Evolutionary conservation across 129 eudicot species (phyloP), one percentile per base, ranked within the genome.

Genomic region (Tanacetum coccineum): DNA sequence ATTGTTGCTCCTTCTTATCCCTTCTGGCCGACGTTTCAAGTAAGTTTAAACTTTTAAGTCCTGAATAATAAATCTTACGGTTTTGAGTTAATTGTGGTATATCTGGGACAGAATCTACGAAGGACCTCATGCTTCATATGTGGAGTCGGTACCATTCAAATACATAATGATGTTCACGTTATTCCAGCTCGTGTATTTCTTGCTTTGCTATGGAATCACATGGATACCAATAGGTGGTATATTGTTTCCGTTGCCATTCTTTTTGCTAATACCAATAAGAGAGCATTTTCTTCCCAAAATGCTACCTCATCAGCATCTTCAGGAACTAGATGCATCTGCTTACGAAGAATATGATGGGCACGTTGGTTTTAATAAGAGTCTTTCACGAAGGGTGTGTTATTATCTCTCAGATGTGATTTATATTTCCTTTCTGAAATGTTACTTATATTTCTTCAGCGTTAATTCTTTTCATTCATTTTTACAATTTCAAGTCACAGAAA

Each of bases 141-240:
- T 86, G 81, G 88, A 80, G 62, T 74, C 85, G 3, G 92, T 86
- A n/a, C 92, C 92, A 9, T 86, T 74, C 73, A 86, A 75, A 70
- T 74, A 80, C 70, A 87, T 87, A 54, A 77, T 75, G 39, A 47
- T 22, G 64, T 91, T 91, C 54, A 91, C 97, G 4, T 59, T 81
- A 13, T 74, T 87, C 76, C 96, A 91, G 75, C 53, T 85, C 4
- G 77, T 59, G 36, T 91, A 91, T 62, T 79, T 91, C 46, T 77
- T 87, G 75, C 5, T 85, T 63, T 87, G 96, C 59, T 87, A 85
- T 47, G 94, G 94, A 39, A 71, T 91, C 19, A 87, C 97, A 57
- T 91, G 96, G 97, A 88, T 87, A 79, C 97, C 97, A 2, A 58
- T 83, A 44, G 97, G 86, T 61, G 97, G 97, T 70, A 91, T 91